Base-by-base conservation (phyloP, 1,139 yeast species). In the Ogataea hybrid region DNA sequence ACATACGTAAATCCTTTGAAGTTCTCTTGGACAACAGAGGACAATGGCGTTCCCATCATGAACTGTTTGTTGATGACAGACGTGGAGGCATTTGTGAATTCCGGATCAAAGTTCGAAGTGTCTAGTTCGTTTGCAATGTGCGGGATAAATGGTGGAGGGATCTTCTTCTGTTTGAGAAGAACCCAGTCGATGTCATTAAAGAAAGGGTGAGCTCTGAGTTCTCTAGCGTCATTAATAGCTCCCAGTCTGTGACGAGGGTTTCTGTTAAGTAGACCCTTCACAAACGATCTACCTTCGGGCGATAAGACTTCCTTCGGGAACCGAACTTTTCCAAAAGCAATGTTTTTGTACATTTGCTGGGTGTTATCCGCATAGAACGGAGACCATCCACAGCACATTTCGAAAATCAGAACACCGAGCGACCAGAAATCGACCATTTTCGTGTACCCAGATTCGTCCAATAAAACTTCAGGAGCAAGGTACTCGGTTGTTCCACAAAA, bases 361-460 rank as follows among this genome's bases (percentile, higher is more conserved):
- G 95, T 88, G 62, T 87, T 92, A 50, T 90, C 97, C 32, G 97
- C 97, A 61, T 88, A 90, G 63, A 92, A 92, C 42, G 98, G 98
- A n/a, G 96, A 85, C 97, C 97, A 92, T 32, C 98, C 98, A 68
- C 97, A 92, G 64, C 97, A 83, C 92, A 84, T 84, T 65, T 84
- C 94, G 62, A 84, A 84, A 34, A 84, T 83, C 46, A 84, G 69
- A 7, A 84, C 92, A 48, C 94, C 92, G 45, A 84, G 67, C 2
- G 90, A 82, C 94, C 94, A 84, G 54, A 84, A 84, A 64, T 84
- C 94, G 56, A 84, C 92, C 92, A 84, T 84, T 59, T 84, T 83
- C 27, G 92, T 84, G 62, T 84, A 84, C 25, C 94, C 94, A 28
- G 83, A 71, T 64, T 92, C 97, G 63, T 84, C 92, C 39, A 84